Conservation (phyloP, 352 stramenopile species). For the Thraustochytrium sp. region DNA sequence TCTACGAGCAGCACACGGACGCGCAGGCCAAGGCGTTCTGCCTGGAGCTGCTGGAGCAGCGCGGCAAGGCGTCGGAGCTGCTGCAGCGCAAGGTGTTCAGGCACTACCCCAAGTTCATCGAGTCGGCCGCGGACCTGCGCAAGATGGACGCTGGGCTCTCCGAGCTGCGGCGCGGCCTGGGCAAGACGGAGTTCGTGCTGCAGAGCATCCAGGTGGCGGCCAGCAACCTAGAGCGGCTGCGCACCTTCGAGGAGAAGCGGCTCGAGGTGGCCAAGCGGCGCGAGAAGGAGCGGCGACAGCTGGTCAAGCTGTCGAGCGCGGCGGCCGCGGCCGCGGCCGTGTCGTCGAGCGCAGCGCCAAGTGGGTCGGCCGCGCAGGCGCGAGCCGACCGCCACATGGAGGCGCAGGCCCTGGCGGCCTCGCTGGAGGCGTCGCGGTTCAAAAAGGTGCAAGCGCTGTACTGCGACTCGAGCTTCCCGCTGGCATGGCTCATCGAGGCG, state of each 20-base stretch:
- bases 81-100: constrained; percentile 27
- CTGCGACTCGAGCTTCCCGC: not conserved
- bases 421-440: constrained; percentile 22
- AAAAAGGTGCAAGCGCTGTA: constrained; percentile 24
- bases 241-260: constrained; percentile 6
- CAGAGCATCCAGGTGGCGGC: constrained; percentile 16
- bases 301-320: not conserved
- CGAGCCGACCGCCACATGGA: not conserved
- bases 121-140: not conserved
- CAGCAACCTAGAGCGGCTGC: not conserved
- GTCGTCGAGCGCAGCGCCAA: no score
- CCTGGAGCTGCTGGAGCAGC: constrained; percentile 16
- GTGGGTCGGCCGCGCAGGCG: no score
- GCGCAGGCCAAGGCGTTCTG: not conserved
- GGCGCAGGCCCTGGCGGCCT: not conserved
- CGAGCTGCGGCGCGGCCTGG: constrained; percentile 11
- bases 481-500: not conserved
- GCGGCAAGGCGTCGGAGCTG: not conserved
- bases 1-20: not conserved
- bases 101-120: constrained; percentile 23
- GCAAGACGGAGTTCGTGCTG: constrained; percentile 32
- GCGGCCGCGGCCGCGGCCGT: not conserved
- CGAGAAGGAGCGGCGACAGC: not conserved
- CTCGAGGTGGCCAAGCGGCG: not conserved
- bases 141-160: constrained; percentile 26